Conservation (phyloP, 208 protist species). For the Endotrypanum monterogeii region DNA sequence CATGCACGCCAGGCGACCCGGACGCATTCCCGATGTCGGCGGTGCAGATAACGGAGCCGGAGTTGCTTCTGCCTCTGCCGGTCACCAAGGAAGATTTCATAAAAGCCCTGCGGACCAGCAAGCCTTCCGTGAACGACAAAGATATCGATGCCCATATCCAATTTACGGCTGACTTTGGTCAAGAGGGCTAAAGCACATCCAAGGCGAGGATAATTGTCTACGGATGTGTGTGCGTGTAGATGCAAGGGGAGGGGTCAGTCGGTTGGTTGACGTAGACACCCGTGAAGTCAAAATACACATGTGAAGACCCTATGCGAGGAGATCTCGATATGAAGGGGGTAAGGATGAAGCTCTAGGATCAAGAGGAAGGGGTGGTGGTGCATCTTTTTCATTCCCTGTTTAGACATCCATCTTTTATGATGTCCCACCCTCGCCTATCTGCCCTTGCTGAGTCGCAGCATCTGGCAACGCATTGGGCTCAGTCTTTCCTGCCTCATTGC, state of each 20-base stretch:
- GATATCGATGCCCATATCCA: conserved; percentile 94
- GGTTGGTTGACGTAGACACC: no score
- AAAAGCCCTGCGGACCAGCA: conserved; percentile 84
- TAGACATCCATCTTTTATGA: background rate
- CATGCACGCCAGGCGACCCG: conserved; percentile 95
- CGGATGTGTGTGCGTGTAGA: background rate
- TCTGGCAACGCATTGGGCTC: background rate
- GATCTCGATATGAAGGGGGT: background rate
- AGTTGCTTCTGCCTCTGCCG: conserved; percentile 90
- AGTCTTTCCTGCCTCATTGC: background rate
- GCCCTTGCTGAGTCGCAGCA: background rate
- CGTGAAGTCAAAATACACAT: background rate
- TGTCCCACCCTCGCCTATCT: background rate
- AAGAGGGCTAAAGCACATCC: conserved; percentile 82
- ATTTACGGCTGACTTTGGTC: conserved; percentile 97
- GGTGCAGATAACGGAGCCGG: conserved; percentile 86
- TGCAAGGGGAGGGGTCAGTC: no score
- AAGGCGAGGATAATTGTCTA: background rate
- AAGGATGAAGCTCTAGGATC: background rate
- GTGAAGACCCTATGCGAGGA: background rate
- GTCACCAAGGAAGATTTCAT: conserved; percentile 94
- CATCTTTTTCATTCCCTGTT: background rate
- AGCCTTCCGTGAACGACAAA: conserved; percentile 88
- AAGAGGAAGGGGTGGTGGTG: background rate
- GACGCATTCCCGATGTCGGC: conserved; percentile 93